Evolutionary conservation across 2,329 filamentous ascomycete genomes (phyloP).

Genomic region (Botrytis cinerea): DNA sequence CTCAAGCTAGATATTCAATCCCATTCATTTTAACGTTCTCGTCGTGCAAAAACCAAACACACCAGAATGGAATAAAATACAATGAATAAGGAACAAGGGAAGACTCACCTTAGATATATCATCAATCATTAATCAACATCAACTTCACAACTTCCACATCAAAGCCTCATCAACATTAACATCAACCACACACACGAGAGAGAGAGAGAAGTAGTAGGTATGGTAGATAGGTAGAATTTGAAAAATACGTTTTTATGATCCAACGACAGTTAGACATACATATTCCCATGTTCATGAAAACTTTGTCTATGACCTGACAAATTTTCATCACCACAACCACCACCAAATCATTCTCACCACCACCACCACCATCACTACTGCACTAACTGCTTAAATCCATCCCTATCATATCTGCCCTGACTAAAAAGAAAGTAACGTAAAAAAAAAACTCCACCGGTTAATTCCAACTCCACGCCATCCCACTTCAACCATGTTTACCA

Average conservation of each 20-base stretch:
- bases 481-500: constrained; percentile 5
- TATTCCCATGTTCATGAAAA: background rate
- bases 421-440: background rate
- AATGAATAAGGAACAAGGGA: background rate
- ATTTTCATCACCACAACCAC: background rate
- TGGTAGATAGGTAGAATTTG: background rate
- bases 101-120: background rate
- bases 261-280: background rate
- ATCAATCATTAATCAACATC: background rate
- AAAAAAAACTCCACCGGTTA: constrained; percentile 4
- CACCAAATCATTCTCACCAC: background rate
- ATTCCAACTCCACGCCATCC: constrained; percentile 13
- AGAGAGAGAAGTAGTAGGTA: background rate
- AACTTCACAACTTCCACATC: too few species aligned
- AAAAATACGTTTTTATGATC: constrained; percentile 6
- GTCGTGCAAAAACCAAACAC: too few species aligned
- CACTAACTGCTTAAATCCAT: constrained; percentile 6
- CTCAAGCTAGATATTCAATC: too few species aligned
- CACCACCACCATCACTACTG: background rate
- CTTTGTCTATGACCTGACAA: constrained; percentile 13
- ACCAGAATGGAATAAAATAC: too few species aligned
- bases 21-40: too few species aligned
- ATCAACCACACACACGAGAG: background rate
- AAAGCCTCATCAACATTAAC: background rate
- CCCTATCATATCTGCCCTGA: constrained; percentile 10